Percentiles rank a stretch among this genome's conserved stretches.
Evolutionary conservation across 805 yeast species (phyloP).

Genomic region (Ogataea pignaliae): DNA sequence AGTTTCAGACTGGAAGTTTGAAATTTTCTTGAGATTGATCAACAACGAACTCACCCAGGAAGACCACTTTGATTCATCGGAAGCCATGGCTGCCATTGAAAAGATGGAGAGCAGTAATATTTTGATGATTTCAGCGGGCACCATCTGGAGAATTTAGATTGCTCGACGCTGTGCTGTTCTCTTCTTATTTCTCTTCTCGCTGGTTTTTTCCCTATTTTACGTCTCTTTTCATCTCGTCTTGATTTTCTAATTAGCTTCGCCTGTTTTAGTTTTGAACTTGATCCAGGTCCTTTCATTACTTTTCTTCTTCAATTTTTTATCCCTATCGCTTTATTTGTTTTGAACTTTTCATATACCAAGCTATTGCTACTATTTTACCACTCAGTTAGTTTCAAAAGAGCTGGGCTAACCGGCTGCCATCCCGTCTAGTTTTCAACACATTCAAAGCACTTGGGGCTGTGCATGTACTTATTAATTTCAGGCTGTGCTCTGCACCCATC

Average conservation of each 20-base stretch:
- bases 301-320: background rate
- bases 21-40: conserved; percentile 19
- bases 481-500: too few species aligned
- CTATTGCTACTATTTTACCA: too few species aligned
- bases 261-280: background rate
- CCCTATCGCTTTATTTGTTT: background rate
- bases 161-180: background rate
- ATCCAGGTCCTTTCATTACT: background rate
- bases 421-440: too few species aligned
- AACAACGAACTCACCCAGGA: conserved; percentile 35
- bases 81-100: conserved; percentile 40
- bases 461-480: too few species aligned
- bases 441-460: too few species aligned
- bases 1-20: conserved; percentile 29
- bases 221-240: background rate
- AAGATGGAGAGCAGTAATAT: conserved; percentile 42
- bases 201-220: background rate
- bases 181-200: conserved; percentile 1
- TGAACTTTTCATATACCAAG: too few species aligned
- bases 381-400: too few species aligned
- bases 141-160: conserved; percentile 40
- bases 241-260: background rate
- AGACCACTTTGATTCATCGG: conserved; percentile 41
- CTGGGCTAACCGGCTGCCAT: too few species aligned
- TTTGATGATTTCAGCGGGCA: conserved; percentile 44